Evolutionary conservation across 495 filamentous ascomycete species (phyloP), one percentile per base, ranked within the genome.

Genomic region (Penicillium canariense): DNA sequence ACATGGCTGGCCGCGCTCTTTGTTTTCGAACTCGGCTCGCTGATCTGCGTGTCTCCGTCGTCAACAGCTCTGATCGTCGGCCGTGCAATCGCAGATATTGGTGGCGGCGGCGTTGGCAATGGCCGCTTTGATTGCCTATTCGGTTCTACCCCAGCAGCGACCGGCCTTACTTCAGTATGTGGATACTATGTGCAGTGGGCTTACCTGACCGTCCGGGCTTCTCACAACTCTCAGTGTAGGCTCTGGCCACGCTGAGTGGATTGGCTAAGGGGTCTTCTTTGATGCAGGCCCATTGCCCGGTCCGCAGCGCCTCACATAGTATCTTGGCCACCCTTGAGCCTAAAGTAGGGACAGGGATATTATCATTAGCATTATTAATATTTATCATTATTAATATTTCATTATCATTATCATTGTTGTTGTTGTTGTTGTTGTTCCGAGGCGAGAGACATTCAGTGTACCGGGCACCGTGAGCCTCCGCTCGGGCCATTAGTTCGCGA

Each of bases 51-150:
- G 1, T 84, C 89, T 2, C 81, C 84, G 8, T 81, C 69, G 48
- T 87, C 83, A 5, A 68, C 74, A 3, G 76, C 79, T 11, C 77
- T 92, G 23, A 91, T 92, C 56, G 60, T 90, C 49, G 89, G 89
- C 2, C 81, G 89, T 32, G 87, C 88, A 14, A 72, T 92, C 27
- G 84, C 87, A 23, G 89, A 89, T 12, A 58, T 89, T 15, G 89
- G 88, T 5, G 74, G 48, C 3, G 46, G 58, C 5, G 90, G 87
- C 36, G 82, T 93, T 44, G 87, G 87, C 62, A 81, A 81, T 1
- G 90, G 90, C 4, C 80, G 81, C 0, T 72, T 91, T 91, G 59
- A 71, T 92, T 7, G 34, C 44, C 3, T 78, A 48, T 64, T 79
- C 77, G 10, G 80, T 88, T 0, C 87, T 87, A 0, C 72, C 14